Base-by-base conservation (phyloP, 495 filamentous ascomycete genomes). In the Lichenothelia convexa region DNA sequence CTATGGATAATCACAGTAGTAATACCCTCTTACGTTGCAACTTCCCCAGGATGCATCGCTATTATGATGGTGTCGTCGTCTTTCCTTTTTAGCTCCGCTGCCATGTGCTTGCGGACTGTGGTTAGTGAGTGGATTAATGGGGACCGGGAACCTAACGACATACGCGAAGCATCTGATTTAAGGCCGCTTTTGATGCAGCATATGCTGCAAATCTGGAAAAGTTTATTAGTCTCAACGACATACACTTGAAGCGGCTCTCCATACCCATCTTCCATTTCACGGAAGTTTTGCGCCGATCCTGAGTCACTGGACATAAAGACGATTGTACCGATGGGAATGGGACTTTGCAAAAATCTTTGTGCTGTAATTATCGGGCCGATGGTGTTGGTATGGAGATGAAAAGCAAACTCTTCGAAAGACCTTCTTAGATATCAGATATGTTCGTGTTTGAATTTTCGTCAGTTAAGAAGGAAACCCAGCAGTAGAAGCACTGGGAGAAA, bases 11-110 rank as follows among this genome's bases (percentile, higher is more conserved):
- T 17, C 30, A 17, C 26, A 21, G 5, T 7, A 24, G n/a, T 12
- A 21, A 18, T 13, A 3, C 12, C 23, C 49, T 13, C 62, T 44
- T 47, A 67, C 51, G 67, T 72, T 12, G 51, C 48, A 4, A 72
- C 67, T 43, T 72, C 68, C 3, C 68, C 68, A 0, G 67, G 68
- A 50, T 72, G 68, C 51, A 72, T 53, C 2, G 68, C 64, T 20
- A 72, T 42, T 15, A 72, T 57, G 5, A 59, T 54, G 0, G 65
- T 69, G 19, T 50, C 45, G 24, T 55, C 57, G 30, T 51, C 53
- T 35, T 62, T 62, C 13, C 67, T 47, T 36, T 56, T 55, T 16
- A 71, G 44, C 41, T 72, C 68, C 0, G 62, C 60, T 1, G 65
- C 64, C 59, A 72, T 60, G 40, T 72, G 68, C 49, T 61, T 30